phyloP scores from a whole-genome alignment of 2,329 filamentous ascomycete species.

The Xylaria sp. region DNA sequence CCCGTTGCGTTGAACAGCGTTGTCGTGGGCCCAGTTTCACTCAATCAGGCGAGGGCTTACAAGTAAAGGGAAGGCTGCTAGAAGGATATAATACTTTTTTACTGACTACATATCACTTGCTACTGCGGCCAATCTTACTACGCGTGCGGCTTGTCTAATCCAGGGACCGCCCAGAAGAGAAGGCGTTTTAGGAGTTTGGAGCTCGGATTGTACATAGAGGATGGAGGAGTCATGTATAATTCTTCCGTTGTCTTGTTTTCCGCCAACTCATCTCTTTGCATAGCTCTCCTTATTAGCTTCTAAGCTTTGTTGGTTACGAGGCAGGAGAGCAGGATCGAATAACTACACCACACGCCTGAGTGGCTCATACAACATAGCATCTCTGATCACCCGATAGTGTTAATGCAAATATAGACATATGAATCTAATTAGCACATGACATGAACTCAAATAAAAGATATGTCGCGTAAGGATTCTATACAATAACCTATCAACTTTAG shows the following conservation, averaged over 20 bases:
- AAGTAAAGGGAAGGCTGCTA: neutral
- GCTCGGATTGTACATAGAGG: neutral
- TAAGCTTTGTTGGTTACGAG: neutral
- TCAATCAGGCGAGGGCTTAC: neutral
- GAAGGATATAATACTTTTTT: neutral
- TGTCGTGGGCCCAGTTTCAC: neutral
- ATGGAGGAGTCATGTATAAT: neutral
- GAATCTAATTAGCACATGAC: neutral
- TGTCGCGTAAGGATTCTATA: neutral
- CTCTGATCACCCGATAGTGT: neutral
- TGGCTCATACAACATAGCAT: slow-evolving; percentile 6
- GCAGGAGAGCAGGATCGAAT: neutral
- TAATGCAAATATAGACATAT: neutral
- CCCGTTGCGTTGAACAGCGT: neutral
- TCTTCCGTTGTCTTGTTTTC: neutral
- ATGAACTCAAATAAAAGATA: neutral
- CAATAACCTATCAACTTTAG: slow-evolving; percentile 1
- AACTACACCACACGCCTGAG: slow-evolving; percentile 2
- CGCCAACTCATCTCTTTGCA: neutral
- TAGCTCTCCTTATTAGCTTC: neutral
- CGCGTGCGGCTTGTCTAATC: neutral
- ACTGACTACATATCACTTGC: neutral
- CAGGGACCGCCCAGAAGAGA: slow-evolving; percentile 7
- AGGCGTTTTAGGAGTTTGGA: slow-evolving; percentile 19
- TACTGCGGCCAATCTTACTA: neutral